Percentiles rank a stretch among this genome's conserved stretches.
Evolutionary conservation across 306 rosid genomes (phyloP).

Genomic region (Prunus persica): Prunus_persica_NCBIv2 NC_034012.1:6591001-6591500

Average conservation of each 20-base stretch:
- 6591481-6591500: too few relatives aligned
- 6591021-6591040: not conserved
- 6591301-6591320: too few relatives aligned
- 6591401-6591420: too few relatives aligned
- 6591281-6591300: too few relatives aligned
- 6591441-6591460: too few relatives aligned
- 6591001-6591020: not conserved
- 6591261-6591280: too few relatives aligned
- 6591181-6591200: not conserved
- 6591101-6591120: not conserved
- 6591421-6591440: rapidly evolving
- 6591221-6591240: not conserved
- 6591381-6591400: rapidly evolving
- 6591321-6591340: rapidly evolving
- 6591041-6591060: not conserved
- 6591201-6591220: not conserved
- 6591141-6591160: not conserved
- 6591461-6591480: too few relatives aligned
- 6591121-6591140: not conserved
- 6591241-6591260: too few relatives aligned
- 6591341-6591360: too few relatives aligned
- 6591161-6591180: not conserved
- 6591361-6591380: rapidly evolving
- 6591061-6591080: not conserved
- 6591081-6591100: not conserved